Base-by-base conservation (phyloP, 192 early-diverging fungal species). In the Mortierella antarctica region DNA sequence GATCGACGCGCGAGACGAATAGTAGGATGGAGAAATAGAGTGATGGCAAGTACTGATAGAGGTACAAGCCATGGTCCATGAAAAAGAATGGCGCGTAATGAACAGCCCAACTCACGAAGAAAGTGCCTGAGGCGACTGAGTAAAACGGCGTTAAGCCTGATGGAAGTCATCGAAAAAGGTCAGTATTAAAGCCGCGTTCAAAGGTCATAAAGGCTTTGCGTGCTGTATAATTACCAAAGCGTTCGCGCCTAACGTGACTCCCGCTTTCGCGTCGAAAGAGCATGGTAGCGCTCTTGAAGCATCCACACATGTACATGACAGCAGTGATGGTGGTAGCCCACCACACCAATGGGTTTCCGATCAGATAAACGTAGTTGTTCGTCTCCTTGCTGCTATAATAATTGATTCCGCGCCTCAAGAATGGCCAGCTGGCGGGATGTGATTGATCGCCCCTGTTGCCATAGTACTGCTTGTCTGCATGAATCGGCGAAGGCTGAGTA, bases 31-130 rank as follows among this genome's bases (percentile, higher is more conserved):
- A 89, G 73, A 96, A 93, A 84, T 95, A 96, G n/a, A 97, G 86
- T n/a, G 96, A 89, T 0, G 96, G 96, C 42, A 96, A 88, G 71
- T 97, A 98, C 72, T 98, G 95, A 76, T 97, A 95, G n/a, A 96
- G 81, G 78, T 96, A 96, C 42, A 95, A 85, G 82, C 95, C 92
- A 23, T 94, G 93, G 21, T 84, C 83, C 92, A 97, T 95, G 31
- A 95, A 76, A 77, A 94, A 95, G 84, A 97, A 97, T 15, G 95
- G 94, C 14, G 93, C 54, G 73, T 93, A 96, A 86, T 97, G 96
- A 44, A 95, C 71, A n/a, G 83, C 68, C 95, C 95, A 98, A 20
- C 91, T 94, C 0, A 87, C 20, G 39, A 88, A 85, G 41, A 92
- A 85, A 40, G 95, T 90, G 11, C 87, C 87, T 23, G 87, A 84